These are phyloP conservation scores for Akanthomyces dipterigenus DNA, from an alignment of 2,329 filamentous ascomycete species.

Conservation along the genomic window DNA sequence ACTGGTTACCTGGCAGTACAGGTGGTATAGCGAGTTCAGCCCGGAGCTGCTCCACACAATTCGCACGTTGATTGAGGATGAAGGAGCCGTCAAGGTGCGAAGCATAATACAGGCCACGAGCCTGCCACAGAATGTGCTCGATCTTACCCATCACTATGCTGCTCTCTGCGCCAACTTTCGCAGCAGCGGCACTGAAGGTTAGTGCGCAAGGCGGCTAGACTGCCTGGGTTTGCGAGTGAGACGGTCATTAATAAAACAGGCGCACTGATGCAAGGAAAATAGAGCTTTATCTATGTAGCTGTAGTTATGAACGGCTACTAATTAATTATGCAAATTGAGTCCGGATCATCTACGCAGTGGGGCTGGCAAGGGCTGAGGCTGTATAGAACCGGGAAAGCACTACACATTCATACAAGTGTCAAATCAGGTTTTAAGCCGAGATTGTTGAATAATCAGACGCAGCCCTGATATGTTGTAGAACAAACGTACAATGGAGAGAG, in stretches of 20 bases:
- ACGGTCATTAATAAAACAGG: conserved; percentile 3
- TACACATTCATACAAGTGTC: no score
- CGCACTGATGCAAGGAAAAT: neutral
- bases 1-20: conserved; percentile 94
- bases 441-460: neutral
- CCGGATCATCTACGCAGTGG: no score
- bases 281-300: neutral
- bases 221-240: neutral
- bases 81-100: conserved; percentile 93
- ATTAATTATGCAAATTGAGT: neutral
- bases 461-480: neutral
- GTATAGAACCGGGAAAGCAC: no score
- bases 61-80: conserved; percentile 90
- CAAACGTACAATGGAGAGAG: neutral
- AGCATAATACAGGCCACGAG: conserved; percentile 97
- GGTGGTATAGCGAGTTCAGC: conserved; percentile 99
- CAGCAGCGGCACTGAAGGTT: conserved; percentile 86
- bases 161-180: conserved; percentile 90
- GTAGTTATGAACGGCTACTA: neutral
- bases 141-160: conserved; percentile 93
- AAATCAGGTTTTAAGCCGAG: no score
- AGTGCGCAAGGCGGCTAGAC: conserved; percentile 20
- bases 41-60: conserved; percentile 83
- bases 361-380: no score
- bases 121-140: conserved; percentile 84